Percentiles rank a stretch among this genome's conserved stretches.
Evolutionary conservation across 2,329 filamentous ascomycete genomes (phyloP).

Genomic region (Penicillium hordei): DNA sequence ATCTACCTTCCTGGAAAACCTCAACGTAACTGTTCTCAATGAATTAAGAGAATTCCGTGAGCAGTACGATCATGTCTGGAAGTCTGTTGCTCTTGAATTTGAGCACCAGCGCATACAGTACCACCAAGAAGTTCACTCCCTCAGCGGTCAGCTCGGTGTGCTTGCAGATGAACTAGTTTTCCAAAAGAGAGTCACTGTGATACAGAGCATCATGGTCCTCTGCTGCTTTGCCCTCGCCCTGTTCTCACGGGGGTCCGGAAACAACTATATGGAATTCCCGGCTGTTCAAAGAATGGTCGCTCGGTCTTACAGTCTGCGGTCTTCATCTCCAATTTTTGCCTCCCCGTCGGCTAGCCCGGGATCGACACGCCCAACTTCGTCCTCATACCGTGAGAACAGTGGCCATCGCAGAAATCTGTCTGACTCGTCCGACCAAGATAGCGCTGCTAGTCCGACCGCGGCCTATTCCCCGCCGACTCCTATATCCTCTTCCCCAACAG

Average conservation of each 20-base stretch:
- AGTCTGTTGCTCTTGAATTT: constrained; percentile 87
- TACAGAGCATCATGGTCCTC: constrained; percentile 83
- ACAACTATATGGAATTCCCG: constrained; percentile 47
- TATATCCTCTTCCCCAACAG: constrained; percentile 30
- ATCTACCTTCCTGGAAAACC: constrained; percentile 71
- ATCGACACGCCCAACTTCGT: constrained; percentile 34
- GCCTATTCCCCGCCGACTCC: constrained; percentile 44
- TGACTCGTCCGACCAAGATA: constrained; percentile 36
- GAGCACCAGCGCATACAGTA: constrained; percentile 85
- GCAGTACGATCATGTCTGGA: constrained; percentile 96
- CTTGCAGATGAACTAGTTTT: constrained; percentile 87
- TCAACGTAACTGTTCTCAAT: constrained; percentile 83
- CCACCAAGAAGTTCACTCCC: constrained; percentile 76
- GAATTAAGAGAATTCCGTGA: constrained; percentile 76
- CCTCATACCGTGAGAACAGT: constrained; percentile 28
- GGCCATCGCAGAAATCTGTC: constrained; percentile 36
- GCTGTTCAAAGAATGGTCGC: constrained; percentile 50
- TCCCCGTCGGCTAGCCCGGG: constrained; percentile 41
- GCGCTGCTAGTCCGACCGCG: constrained; percentile 32
- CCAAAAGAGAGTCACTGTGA: constrained; percentile 86
- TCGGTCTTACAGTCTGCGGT: constrained; percentile 45
- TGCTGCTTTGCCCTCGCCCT: constrained; percentile 85
- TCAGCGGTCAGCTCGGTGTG: constrained; percentile 76
- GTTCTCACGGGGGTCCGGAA: constrained; percentile 57
- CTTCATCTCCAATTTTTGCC: constrained; percentile 37